Percentiles rank a stretch among this genome's conserved stretches.
Evolutionary conservation across 2,329 filamentous ascomycete species (phyloP).

Genomic region (Xylariaceae sp.): DNA sequence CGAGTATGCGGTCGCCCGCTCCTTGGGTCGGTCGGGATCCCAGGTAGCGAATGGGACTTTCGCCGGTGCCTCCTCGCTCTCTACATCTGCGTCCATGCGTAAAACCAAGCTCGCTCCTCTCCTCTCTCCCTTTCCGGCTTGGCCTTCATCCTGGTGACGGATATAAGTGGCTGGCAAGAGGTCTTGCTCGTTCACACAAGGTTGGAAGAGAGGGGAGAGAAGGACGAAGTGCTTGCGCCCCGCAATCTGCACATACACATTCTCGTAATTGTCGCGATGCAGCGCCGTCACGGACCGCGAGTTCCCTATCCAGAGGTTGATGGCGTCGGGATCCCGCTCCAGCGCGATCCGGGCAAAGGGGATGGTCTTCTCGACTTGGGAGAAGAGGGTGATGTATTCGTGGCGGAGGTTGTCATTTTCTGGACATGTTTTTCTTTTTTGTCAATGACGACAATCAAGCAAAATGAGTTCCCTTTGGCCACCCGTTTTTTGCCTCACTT

Average conservation of each 20-base stretch:
- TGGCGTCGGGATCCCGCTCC: slow-evolving; percentile 58
- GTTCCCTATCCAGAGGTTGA: slow-evolving; percentile 81
- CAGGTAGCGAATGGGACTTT: slow-evolving; percentile 67
- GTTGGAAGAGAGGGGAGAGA: slow-evolving; percentile 63
- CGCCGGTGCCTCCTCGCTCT: slow-evolving; percentile 16
- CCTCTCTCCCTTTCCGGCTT: no score
- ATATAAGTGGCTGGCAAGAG: slow-evolving; percentile 56
- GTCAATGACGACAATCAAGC: background rate
- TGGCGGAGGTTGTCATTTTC: slow-evolving; percentile 77
- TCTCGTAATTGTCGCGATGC: slow-evolving; percentile 82
- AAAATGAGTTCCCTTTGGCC: background rate
- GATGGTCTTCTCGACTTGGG: slow-evolving; percentile 58
- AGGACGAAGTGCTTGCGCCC: slow-evolving; percentile 72
- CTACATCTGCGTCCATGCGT: slow-evolving; percentile 8
- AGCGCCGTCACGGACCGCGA: slow-evolving; percentile 62
- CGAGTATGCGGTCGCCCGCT: slow-evolving; percentile 53
- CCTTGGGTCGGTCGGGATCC: slow-evolving; percentile 60
- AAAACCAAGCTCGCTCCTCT: slow-evolving; percentile 4
- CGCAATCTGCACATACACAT: slow-evolving; percentile 71
- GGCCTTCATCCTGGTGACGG: slow-evolving; percentile 24
- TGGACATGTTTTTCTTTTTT: slow-evolving; percentile 24
- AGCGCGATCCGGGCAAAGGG: slow-evolving; percentile 71
- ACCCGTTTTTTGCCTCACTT: slow-evolving; percentile 23
- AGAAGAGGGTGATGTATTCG: slow-evolving; percentile 62
- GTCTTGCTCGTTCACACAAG: slow-evolving; percentile 60